phyloP scores from a whole-genome alignment of 306 rosid species.

The Hippophae gyantsensis region DNA sequence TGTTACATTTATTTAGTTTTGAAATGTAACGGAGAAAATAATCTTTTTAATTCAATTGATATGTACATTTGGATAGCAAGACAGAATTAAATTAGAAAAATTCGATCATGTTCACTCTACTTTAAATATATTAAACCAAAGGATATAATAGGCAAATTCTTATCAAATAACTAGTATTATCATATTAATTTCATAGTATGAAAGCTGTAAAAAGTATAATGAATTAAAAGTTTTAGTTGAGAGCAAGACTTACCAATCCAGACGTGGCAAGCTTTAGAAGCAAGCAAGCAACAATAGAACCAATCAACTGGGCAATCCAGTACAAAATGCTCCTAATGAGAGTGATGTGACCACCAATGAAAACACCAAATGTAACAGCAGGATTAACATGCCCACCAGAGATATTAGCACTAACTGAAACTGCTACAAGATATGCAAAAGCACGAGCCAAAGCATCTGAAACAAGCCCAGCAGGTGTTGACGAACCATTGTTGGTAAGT shows the following conservation, averaged over 20 bases:
- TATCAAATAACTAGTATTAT: too few relatives aligned
- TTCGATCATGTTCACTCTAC: too few relatives aligned
- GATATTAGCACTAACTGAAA: constrained; percentile 61
- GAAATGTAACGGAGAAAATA: too few relatives aligned
- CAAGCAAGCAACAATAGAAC: constrained; percentile 69
- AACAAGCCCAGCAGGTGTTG: constrained; percentile 61
- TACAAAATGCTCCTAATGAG: constrained; percentile 49
- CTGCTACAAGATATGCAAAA: constrained; percentile 65
- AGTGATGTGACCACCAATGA: constrained; percentile 68
- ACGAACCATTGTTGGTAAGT: constrained; percentile 45
- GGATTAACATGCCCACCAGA: constrained; percentile 82
- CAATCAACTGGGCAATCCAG: constrained; percentile 81
- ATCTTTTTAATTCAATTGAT: too few relatives aligned
- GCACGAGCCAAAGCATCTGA: constrained; percentile 59
- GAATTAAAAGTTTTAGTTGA: neutral
- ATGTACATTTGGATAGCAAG: too few relatives aligned
- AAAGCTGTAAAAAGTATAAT: neutral
- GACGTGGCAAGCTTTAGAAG: constrained; percentile 62
- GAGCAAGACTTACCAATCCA: constrained; percentile 36
- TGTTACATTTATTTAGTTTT: too few relatives aligned
- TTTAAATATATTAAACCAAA: too few relatives aligned
- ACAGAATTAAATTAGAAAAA: too few relatives aligned
- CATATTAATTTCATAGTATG: too few relatives aligned
- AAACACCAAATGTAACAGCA: constrained; percentile 68
- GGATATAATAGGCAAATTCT: too few relatives aligned